Percentiles rank a stretch among this genome's conserved stretches.
Conservation (phyloP, 495 filamentous ascomycete species). For the Jackrogersella minutella region DNA sequence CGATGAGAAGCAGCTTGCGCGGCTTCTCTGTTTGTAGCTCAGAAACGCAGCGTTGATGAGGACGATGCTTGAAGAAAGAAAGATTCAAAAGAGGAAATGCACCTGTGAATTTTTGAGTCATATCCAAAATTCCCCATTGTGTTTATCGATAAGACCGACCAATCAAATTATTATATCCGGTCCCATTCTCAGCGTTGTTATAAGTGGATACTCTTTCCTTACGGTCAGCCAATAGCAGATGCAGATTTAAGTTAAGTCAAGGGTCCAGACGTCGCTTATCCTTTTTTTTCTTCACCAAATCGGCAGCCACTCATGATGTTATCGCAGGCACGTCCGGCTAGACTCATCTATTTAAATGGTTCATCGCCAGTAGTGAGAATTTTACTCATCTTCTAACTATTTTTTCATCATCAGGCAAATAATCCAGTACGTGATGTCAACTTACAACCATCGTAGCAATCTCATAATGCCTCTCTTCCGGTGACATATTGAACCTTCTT, state of each 20-base stretch:
- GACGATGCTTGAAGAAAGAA: slow-evolving; percentile 76
- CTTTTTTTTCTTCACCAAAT: slow-evolving; percentile 17
- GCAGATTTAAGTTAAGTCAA: background rate
- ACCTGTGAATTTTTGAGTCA: slow-evolving; percentile 41
- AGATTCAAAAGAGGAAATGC: slow-evolving; percentile 27
- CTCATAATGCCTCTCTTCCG: slow-evolving; percentile 30
- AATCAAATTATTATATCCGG: background rate
- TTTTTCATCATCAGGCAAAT: background rate
- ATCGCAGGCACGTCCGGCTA: slow-evolving; percentile 26
- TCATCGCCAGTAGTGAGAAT: background rate
- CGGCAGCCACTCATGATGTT: background rate
- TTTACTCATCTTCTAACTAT: background rate
- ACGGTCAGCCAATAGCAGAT: background rate
- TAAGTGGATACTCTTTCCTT: background rate
- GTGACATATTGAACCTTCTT: slow-evolving; percentile 22
- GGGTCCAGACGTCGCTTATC: slow-evolving; percentile 17
- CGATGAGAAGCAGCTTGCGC: slow-evolving; percentile 50
- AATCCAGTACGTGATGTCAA: slow-evolving; percentile 11
- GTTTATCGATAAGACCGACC: slow-evolving; percentile 39
- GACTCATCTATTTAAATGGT: slow-evolving; percentile 16
- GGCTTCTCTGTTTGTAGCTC: slow-evolving; percentile 89
- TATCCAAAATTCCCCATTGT: slow-evolving; percentile 16
- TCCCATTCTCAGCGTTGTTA: background rate
- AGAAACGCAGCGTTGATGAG: slow-evolving; percentile 99
- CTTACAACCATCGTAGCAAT: slow-evolving; percentile 4